Base-by-base conservation (phyloP, 768 basidiomycete species). In the Tephrocybe sp. region DNA sequence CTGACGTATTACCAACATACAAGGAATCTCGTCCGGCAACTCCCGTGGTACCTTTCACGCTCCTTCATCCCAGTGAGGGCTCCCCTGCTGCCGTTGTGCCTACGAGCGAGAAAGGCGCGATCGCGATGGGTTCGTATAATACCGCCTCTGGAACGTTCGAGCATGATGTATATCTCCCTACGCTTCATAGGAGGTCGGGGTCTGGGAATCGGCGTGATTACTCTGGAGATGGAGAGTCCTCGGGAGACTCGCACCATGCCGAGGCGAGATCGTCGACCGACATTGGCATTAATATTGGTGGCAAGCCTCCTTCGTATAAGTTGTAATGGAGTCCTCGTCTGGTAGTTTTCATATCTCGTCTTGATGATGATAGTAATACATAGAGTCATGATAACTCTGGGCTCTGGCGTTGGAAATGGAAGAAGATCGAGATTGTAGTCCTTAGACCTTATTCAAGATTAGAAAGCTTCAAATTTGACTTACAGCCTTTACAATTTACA, bases 151-250 rank as follows among this genome's bases (percentile, higher is more conserved):
- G 12, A 5, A 9, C 34, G 11, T 11, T 9, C 34, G 34, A 11
- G n/a, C 8, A 15, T 15, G n/a, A 9, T 17, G 34, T 9, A 5
- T 9, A 17, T 4, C 5, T 36, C 14, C 9, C 41, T n/a, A 18
- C 3, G 20, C 38, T 45, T 39, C 44, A 51, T 32, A 51, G 38
- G 23, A 24, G 50, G 40, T 51, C 42, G 8, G 43, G 50, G 36
- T 51, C 50, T 32, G 36, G 17, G n/a, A 8, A 33, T 20, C 15
- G 24, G 14, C 15, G 11, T 24, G 24, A 12, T 10, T 24, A 43
- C n/a, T 28, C 42, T 25, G 28, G 34, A 1, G 6, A 11, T 24
- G 26, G 20, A 18, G 18, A 11, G 12, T 38, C 20, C 33, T 30
- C 26, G 4, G 21, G 17, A 25, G 34, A 43, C 7, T 18, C 23